A percentile compares a stretch with the other conserved stretches of the same genome.
phyloP scores from a whole-genome alignment of 2,329 filamentous ascomycete species.

The Venturia effusa region DNA sequence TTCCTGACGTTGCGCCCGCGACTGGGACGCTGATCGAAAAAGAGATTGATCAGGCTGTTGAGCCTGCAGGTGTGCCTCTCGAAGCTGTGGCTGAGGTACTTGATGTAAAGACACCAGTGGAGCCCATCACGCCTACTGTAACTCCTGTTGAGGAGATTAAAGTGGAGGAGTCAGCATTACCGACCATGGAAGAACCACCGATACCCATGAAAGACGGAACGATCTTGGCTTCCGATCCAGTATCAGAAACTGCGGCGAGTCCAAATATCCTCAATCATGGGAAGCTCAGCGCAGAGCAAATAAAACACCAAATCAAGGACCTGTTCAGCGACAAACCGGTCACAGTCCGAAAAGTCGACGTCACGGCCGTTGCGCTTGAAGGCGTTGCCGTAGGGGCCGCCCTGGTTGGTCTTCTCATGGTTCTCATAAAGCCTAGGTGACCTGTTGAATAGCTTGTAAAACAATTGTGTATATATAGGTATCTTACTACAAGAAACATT shows the following conservation, averaged over 20 bases:
- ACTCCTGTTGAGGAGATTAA: background rate
- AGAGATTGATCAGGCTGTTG: constrained; percentile 11
- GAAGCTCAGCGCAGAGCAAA: constrained; percentile 32
- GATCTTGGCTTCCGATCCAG: background rate
- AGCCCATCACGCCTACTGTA: background rate
- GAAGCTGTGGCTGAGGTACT: constrained; percentile 13
- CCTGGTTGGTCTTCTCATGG: background rate
- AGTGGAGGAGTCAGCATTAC: background rate
- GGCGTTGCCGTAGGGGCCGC: constrained; percentile 32
- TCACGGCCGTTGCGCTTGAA: constrained; percentile 59
- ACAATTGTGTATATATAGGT: too few species aligned
- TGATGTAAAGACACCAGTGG: constrained; percentile 11
- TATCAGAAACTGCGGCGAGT: background rate
- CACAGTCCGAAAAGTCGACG: constrained; percentile 55
- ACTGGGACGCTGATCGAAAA: constrained; percentile 1
- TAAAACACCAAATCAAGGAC: constrained; percentile 37
- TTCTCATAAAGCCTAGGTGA: background rate
- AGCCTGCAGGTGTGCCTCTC: constrained; percentile 14
- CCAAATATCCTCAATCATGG: background rate
- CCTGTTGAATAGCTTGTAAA: background rate
- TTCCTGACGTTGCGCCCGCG: constrained; percentile 6
- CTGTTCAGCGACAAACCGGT: constrained; percentile 56
- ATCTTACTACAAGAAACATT: too few species aligned
- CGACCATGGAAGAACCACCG: background rate
- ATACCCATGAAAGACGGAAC: background rate